Evolutionary conservation across 495 filamentous ascomycete species (phyloP), one percentile per base, ranked within the genome.

Genomic region (Thermochaetoides thermophila): DNA sequence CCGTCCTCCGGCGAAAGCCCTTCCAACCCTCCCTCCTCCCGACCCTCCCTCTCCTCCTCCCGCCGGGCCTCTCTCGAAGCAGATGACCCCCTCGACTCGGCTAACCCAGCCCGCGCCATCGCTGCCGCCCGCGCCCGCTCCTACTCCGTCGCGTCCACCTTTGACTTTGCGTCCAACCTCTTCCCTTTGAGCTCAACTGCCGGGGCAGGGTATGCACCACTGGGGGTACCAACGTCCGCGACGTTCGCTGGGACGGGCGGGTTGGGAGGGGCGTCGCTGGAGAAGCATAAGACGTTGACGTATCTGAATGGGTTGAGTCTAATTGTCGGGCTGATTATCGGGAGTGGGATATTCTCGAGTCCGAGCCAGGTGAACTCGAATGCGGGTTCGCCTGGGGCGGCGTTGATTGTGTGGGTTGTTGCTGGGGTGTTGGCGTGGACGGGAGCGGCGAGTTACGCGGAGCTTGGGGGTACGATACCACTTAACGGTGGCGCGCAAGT

Each of bases 311-410:
- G 91, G 0, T 55, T 97, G 21, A 87, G 83, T 12, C 61, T 97
- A 12, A 77, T 96, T 12, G 71, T 96, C 7, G 87, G 91, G 5
- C 48, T 97, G 29, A 89, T 95, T 52, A 96, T 97, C 44, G 89
- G 89, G n/a, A 86, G 81, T 12, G 89, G 89, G 2, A 95, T 97
- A 46, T 97, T 97, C 59, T 87, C 84, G 7, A 86, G 83, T 18
- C 89, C 89, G 0, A 83, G 81, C 40, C 84, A 94, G 57, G 91
- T 97, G 44, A 94, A 93, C 48, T 68, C 68, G 33, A 87, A 93
- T 55, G 85, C 78, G 17, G 91, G 91, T 16, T 94, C 87, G 17
- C 86, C 87, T 2, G 89, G 89, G 4, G 86, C 84, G 29, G 76
- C 84, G 5, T 61, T 97, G 33, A 71, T 96, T 13, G 75, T 94